A percentile compares a stretch with the other conserved stretches of the same genome.
phyloP scores from a whole-genome alignment of 306 rosid species.

The Ceratonia siliqua region DNA sequence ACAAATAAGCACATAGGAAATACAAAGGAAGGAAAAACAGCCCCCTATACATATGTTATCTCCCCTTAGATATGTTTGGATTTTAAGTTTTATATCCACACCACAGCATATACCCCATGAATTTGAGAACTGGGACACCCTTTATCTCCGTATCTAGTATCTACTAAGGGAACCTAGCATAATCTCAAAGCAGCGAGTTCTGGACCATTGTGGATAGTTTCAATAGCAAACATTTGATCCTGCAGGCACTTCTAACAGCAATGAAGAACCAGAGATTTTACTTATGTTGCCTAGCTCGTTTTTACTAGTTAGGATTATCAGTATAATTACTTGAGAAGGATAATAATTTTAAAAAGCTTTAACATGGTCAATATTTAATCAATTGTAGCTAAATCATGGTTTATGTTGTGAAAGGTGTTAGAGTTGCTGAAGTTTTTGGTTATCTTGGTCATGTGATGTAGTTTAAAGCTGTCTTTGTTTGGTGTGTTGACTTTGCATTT shows the following conservation, averaged over 20 bases:
- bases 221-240: conserved; percentile 72
- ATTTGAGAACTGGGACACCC: conserved; percentile 79
- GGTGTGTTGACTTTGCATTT: too few relatives aligned
- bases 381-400: not conserved
- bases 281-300: not conserved
- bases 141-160: conserved; percentile 74
- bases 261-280: conserved; percentile 6
- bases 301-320: not conserved
- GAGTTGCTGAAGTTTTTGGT: too few relatives aligned
- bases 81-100: conserved; percentile 55
- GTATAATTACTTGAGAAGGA: not conserved
- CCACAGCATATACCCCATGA: conserved; percentile 69
- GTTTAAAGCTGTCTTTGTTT: too few relatives aligned
- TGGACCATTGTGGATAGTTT: conserved; percentile 56
- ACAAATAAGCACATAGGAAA: not conserved
- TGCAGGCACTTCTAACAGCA: conserved; percentile 29
- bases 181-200: conserved; percentile 59
- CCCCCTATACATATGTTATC: too few relatives aligned
- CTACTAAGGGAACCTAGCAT: conserved; percentile 73
- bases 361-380: not conserved
- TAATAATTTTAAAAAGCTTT: not conserved
- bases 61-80: too few relatives aligned
- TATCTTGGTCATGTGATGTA: too few relatives aligned
- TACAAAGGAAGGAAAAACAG: not conserved
- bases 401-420: not conserved